These are phyloP conservation scores for Plectranthus barbatus DNA, from an alignment of 257 asterid species.

Conservation along the genomic window DNA sequence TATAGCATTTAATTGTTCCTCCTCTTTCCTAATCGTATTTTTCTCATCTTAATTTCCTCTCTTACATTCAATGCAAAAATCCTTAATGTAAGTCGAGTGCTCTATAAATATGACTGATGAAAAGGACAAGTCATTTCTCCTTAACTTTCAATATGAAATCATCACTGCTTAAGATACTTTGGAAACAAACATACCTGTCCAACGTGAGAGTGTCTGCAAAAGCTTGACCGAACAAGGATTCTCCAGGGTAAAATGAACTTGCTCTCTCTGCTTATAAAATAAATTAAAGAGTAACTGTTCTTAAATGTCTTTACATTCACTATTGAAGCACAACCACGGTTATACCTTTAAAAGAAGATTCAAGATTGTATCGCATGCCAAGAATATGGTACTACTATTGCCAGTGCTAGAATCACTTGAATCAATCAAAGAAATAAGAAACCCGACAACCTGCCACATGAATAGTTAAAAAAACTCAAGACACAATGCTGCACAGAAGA, in stretches of 20 bases:
- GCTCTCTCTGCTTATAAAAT: slow-evolving; percentile 31
- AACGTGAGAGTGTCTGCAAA: slow-evolving; percentile 48
- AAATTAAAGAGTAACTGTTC: background rate
- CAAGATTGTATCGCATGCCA: slow-evolving; percentile 84
- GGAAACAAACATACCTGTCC: slow-evolving; percentile 44
- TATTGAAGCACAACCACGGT: background rate
- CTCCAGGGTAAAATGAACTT: slow-evolving; percentile 24
- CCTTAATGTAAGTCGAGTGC: background rate
- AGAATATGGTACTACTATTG: slow-evolving; percentile 38
- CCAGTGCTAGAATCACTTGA: slow-evolving; percentile 30
- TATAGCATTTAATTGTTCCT: background rate
- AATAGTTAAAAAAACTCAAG: background rate
- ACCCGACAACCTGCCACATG: slow-evolving; percentile 51
- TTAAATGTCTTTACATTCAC: background rate
- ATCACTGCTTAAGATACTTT: background rate
- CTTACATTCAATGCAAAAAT: background rate
- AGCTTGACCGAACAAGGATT: slow-evolving; percentile 47
- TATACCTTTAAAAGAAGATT: slow-evolving; percentile 61
- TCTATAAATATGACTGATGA: slow-evolving; percentile 1
- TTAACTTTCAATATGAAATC: background rate
- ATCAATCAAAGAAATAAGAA: slow-evolving; percentile 43
- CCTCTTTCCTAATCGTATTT: background rate
- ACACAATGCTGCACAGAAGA: background rate
- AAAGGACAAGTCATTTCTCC: background rate
- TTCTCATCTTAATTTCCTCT: background rate